Evolutionary conservation across 257 asterid genomes (phyloP).

Genomic region (Primulina tabacum): DNA sequence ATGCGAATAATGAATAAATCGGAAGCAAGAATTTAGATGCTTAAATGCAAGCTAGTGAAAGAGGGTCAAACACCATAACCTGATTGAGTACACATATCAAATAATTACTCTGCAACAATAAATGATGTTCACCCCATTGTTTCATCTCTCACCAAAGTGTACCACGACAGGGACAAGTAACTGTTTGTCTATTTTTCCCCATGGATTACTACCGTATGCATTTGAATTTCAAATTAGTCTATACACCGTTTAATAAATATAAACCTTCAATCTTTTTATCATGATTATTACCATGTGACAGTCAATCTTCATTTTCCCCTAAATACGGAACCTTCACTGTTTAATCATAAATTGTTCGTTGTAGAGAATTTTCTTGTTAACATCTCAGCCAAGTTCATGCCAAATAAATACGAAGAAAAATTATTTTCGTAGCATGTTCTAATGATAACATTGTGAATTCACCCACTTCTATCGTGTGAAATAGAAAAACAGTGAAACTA

Average conservation of each 20-base stretch:
- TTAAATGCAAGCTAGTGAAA: conserved; percentile 13
- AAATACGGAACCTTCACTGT: too few relatives aligned
- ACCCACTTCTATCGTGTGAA: not conserved
- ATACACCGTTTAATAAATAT: too few relatives aligned
- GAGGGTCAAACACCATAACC: conserved; percentile 5
- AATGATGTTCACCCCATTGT: not conserved
- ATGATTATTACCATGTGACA: not conserved
- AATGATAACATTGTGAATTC: not conserved
- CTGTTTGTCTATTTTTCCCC: not conserved
- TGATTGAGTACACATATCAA: conserved; percentile 16
- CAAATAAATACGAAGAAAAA: too few relatives aligned
- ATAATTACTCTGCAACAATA: not conserved
- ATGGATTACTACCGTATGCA: not conserved
- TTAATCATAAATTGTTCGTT: not conserved
- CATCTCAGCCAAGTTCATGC: not conserved
- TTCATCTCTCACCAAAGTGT: not conserved
- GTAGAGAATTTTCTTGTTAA: not conserved
- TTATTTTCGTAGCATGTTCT: not conserved
- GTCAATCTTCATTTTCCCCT: not conserved
- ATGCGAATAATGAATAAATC: conserved; percentile 6
- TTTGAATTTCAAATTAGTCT: too few relatives aligned
- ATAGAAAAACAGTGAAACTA: not conserved
- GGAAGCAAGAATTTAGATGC: conserved; percentile 4
- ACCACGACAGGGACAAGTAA: not conserved
- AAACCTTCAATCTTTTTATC: not conserved